Conservation (phyloP, 352 stramenopile species). For the Phytophthora capsici region DNA sequence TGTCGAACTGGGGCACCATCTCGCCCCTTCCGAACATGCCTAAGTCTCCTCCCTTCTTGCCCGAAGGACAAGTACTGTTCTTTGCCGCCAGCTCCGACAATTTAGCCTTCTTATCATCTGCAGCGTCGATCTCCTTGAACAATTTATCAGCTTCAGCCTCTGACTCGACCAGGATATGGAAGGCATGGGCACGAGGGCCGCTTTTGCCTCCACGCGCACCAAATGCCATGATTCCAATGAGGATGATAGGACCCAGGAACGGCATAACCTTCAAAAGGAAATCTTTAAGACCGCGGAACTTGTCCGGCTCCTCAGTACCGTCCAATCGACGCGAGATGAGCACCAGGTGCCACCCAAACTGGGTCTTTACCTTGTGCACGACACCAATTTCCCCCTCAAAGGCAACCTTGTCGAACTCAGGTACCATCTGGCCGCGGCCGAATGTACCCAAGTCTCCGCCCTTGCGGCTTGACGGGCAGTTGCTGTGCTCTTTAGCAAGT, state of each 20-base stretch:
- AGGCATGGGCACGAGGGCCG: conserved; percentile 51
- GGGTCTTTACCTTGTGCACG: conserved; percentile 82
- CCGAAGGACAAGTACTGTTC: conserved; percentile 66
- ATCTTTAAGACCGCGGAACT: conserved; percentile 44
- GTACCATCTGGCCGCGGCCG: conserved; percentile 74
- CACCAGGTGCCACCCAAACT: conserved; percentile 77
- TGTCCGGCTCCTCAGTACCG: conserved; percentile 44
- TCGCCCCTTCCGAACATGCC: conserved; percentile 71
- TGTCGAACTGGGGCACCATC: conserved; percentile 84
- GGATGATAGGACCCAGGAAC: conserved; percentile 58
- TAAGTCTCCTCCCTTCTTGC: conserved; percentile 67
- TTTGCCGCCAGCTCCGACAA: conserved; percentile 58
- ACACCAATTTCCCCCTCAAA: conserved; percentile 53
- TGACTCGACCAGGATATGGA: conserved; percentile 69
- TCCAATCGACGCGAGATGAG: conserved; percentile 63
- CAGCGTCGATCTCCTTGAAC: conserved; percentile 60
- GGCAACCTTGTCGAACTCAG: conserved; percentile 80
- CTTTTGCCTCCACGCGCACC: conserved; percentile 35
- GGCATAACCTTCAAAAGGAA: conserved; percentile 51
- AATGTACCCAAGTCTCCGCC: conserved; percentile 76
- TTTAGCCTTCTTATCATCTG: conserved; percentile 58
- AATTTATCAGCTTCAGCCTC: conserved; percentile 60
- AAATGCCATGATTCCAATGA: conserved; percentile 59
- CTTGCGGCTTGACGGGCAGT: conserved; percentile 68
- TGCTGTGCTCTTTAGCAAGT: conserved; percentile 73